These are phyloP conservation scores for Esteya vermicola DNA, from an alignment of 2,329 filamentous ascomycete genomes.

Conservation along the genomic window DNA sequence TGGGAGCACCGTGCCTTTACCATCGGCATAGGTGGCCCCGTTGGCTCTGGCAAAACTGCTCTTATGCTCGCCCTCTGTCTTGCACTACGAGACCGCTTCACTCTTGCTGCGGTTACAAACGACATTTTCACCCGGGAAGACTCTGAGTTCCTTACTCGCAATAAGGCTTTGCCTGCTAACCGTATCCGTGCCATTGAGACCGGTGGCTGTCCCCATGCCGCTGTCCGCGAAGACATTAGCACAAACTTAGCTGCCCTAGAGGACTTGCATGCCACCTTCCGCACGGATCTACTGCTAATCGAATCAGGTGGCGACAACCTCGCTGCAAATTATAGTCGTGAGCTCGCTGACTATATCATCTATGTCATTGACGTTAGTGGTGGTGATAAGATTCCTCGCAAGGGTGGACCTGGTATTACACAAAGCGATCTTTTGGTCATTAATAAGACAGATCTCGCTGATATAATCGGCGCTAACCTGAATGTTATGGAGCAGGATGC, in stretches of 20 bases:
- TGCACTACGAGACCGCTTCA: conserved; percentile 65
- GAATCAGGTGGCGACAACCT: conserved; percentile 94
- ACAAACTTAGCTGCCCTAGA: conserved; percentile 88
- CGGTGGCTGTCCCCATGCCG: conserved; percentile 90
- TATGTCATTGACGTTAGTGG: conserved; percentile 97
- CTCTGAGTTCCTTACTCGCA: conserved; percentile 85
- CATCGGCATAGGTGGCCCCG: conserved; percentile 93
- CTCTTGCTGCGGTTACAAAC: conserved; percentile 91
- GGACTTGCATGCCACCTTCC: conserved; percentile 70
- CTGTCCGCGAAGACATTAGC: conserved; percentile 91
- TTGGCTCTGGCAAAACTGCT: conserved; percentile 93
- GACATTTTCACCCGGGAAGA: conserved; percentile 98
- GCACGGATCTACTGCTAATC: conserved; percentile 76
- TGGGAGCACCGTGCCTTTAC: conserved; percentile 89
- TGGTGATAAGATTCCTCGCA: conserved; percentile 90
- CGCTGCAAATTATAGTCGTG: conserved; percentile 88
- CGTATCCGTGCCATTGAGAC: conserved; percentile 96
- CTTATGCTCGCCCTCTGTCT: conserved; percentile 90
- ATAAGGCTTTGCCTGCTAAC: conserved; percentile 66
- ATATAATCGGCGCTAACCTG: conserved; percentile 80
- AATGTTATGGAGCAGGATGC: conserved; percentile 90
- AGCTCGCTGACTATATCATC: conserved; percentile 93
- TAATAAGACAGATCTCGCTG: conserved; percentile 93
- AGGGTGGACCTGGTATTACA: conserved; percentile 93
- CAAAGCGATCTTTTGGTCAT: conserved; percentile 88